These are phyloP conservation scores for Cyberlindnera maclurae DNA, from an alignment of 805 yeast species.

Conservation along the genomic window DNA sequence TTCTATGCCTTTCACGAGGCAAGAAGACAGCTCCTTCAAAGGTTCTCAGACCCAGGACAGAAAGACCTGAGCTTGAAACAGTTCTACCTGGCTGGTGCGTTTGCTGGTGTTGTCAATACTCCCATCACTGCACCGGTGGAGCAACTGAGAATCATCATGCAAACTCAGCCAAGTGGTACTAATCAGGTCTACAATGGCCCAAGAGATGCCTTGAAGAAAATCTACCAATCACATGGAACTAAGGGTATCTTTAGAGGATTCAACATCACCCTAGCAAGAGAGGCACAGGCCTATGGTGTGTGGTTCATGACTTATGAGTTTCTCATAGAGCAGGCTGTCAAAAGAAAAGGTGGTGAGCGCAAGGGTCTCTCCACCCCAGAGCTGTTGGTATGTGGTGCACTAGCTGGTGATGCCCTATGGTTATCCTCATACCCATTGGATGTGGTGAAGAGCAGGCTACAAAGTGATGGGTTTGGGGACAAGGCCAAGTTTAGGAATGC, in stretches of 20 bases:
- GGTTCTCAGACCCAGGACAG: slow-evolving; percentile 29
- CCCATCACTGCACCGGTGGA: slow-evolving; percentile 92
- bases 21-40: slow-evolving; percentile 56
- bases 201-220: slow-evolving; percentile 69
- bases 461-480: slow-evolving; percentile 49
- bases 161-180: slow-evolving; percentile 54
- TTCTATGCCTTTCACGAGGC: slow-evolving; percentile 89
- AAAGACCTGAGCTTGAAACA: slow-evolving; percentile 48
- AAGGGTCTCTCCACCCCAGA: slow-evolving; percentile 80
- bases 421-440: slow-evolving; percentile 79
- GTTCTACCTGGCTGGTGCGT: slow-evolving; percentile 78
- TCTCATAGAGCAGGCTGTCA: slow-evolving; percentile 47
- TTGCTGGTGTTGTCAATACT: slow-evolving; percentile 88
- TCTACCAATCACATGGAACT: slow-evolving; percentile 71
- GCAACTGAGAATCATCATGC: slow-evolving; percentile 87
- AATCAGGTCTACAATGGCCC: slow-evolving; percentile 53
- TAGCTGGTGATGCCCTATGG: slow-evolving; percentile 91
- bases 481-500: slow-evolving; percentile 37
- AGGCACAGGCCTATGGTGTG: slow-evolving; percentile 80
- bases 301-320: slow-evolving; percentile 91
- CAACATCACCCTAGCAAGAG: slow-evolving; percentile 75
- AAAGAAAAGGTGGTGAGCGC: slow-evolving; percentile 36
- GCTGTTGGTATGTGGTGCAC: slow-evolving; percentile 79
- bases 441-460: slow-evolving; percentile 83
- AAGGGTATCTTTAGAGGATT: slow-evolving; percentile 80